A percentile compares a stretch with the other conserved stretches of the same genome.
Evolutionary conservation across 352 stramenopile genomes (phyloP).

Genomic region (Peronospora destructor): DNA sequence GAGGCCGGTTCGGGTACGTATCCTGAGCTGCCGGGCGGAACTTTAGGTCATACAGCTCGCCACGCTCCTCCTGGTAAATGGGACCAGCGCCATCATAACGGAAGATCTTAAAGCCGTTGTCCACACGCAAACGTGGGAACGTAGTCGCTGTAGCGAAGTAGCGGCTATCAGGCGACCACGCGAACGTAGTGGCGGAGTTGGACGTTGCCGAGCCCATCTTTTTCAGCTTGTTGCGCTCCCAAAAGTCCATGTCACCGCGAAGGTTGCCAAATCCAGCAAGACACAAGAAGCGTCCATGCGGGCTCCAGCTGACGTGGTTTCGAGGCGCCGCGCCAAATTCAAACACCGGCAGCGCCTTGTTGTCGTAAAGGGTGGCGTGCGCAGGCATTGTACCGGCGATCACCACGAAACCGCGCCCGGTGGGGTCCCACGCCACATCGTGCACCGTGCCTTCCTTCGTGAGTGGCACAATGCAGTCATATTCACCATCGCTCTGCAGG

Average conservation of each 20-base stretch:
- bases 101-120: conserved; percentile 96
- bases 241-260: conserved; percentile 94
- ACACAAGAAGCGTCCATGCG: conserved; percentile 94
- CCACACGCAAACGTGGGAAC: conserved; percentile 97
- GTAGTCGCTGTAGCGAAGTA: conserved; percentile 95
- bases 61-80: conserved; percentile 78
- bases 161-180: conserved; percentile 92
- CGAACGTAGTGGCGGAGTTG: conserved; percentile 70
- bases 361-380: conserved; percentile 94
- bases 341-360: conserved; percentile 91
- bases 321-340: conserved; percentile 93
- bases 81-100: conserved; percentile 92
- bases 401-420: conserved; percentile 89
- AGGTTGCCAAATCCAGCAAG: conserved; percentile 96
- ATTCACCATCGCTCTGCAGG: conserved; percentile 87
- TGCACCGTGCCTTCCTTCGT: conserved; percentile 90
- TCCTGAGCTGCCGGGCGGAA: conserved; percentile 72
- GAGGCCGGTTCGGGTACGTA: conserved; percentile 84
- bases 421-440: conserved; percentile 93
- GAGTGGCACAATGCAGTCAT: conserved; percentile 87
- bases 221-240: conserved; percentile 94
- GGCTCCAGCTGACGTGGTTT: conserved; percentile 94
- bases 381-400: conserved; percentile 93
- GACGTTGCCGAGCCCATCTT: conserved; percentile 85
- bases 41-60: conserved; percentile 82